Percentiles rank a stretch among this genome's conserved stretches.
Evolutionary conservation across 495 filamentous ascomycete species (phyloP).

Genomic region (Aspergillus carlsbadensis): DNA sequence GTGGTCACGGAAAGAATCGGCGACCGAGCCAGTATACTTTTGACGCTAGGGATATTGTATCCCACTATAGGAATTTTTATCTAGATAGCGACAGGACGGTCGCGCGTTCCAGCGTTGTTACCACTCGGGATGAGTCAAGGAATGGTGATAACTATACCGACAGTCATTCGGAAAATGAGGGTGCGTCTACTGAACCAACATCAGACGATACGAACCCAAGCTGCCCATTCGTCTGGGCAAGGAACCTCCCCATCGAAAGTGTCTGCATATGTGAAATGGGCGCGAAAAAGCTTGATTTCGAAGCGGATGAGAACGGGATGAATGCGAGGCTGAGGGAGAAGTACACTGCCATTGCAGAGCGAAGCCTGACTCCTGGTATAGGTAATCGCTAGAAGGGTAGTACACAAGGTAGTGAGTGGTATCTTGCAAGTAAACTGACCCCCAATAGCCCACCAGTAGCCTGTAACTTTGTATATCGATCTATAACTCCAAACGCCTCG

Average conservation of each 20-base stretch:
- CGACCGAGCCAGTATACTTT: conserved; percentile 29
- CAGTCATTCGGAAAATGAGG: neutral
- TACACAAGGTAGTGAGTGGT: neutral
- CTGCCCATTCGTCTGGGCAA: conserved; percentile 57
- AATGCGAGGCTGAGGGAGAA: conserved; percentile 41
- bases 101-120: conserved; percentile 6
- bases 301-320: conserved; percentile 24
- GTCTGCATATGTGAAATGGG: conserved; percentile 79
- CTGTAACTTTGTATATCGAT: neutral
- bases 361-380: conserved; percentile 21
- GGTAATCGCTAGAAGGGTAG: too few species aligned
- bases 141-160: neutral
- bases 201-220: neutral
- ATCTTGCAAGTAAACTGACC: neutral
- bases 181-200: neutral
- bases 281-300: conserved; percentile 55
- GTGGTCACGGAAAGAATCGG: conserved; percentile 26
- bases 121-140: neutral
- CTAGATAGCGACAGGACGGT: conserved; percentile 26
- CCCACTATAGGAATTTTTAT: conserved; percentile 34
- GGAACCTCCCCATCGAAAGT: conserved; percentile 57
- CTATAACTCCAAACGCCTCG: conserved; percentile 22
- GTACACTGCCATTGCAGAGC: conserved; percentile 42
- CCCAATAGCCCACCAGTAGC: neutral
- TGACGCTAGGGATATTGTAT: conserved; percentile 37